Base-by-base conservation (phyloP, 768 basidiomycete species). In the Heimioporus sp. region DNA sequence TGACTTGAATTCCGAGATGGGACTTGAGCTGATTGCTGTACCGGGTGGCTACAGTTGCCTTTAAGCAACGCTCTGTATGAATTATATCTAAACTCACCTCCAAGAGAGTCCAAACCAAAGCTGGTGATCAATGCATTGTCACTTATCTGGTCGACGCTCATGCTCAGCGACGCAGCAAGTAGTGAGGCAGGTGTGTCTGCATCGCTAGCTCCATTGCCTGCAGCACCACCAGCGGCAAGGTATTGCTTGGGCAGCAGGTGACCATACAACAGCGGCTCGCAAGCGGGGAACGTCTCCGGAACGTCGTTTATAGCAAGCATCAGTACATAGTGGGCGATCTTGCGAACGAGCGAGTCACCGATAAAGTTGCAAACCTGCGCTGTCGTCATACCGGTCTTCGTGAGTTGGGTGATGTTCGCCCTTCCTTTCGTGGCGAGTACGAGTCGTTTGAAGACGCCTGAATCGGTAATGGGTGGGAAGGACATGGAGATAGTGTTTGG, bases 381-480 rank as follows among this genome's bases (percentile, higher is more conserved):
- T 0, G 66, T 68, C 37, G 66, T 66, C 66, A 67, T 67, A 8
- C 66, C 66, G 4, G 62, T 67, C 62, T 66, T 67, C 9, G 53
- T 59, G 24, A 67, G 65, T 39, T 65, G 64, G 0, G 62, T 49
- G 1, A 62, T 67, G 48, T 67, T 67, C 4, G 65, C 66, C 43
- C 59, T 61, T 2, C 66, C 66, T 36, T 49, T 64, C 1, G 62
- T 60, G 16, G 62, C 41, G 5, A 59, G 59, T 5, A 68, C 66
- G 38, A 67, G 66, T 36, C 66, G 66, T 43, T 67, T 67, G 58
- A 67, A 67, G 53, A 67, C 64, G n/a, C 66, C 66, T 4, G 67
- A 69, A 38, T 71, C 71, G 7, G 59, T 66, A 49, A 71, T 68
- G 6, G 69, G 67, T 2, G 70, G 70, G 49, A 69, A 63, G 28